phyloP scores from a whole-genome alignment of 805 yeast genomes.

The Citeromyces matritensis region DNA sequence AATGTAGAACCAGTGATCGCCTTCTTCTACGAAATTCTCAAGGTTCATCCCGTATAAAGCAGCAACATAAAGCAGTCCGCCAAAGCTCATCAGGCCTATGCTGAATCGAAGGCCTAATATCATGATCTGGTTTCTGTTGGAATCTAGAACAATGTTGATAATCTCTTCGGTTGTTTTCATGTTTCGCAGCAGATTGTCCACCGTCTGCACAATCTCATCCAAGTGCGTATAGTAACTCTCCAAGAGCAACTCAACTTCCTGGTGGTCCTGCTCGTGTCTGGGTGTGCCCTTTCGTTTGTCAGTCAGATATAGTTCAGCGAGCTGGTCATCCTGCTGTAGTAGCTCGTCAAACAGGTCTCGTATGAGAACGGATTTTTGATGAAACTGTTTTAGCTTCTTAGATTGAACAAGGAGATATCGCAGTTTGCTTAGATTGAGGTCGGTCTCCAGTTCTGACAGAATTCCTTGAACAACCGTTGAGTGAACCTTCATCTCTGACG shows the following conservation, averaged over 20 bases:
- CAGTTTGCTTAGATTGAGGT: slow-evolving; percentile 67
- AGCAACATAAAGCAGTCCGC: slow-evolving; percentile 67
- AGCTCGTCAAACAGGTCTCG: slow-evolving; percentile 77
- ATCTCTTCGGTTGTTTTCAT: slow-evolving; percentile 91
- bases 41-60: slow-evolving; percentile 94
- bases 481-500: slow-evolving; percentile 79
- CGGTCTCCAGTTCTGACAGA: slow-evolving; percentile 62
- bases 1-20: slow-evolving; percentile 49
- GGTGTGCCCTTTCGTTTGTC: slow-evolving; percentile 20
- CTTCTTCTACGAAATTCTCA: slow-evolving; percentile 81
- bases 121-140: slow-evolving; percentile 90
- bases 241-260: slow-evolving; percentile 77
- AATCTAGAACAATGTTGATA: slow-evolving; percentile 81
- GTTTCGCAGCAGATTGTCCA: slow-evolving; percentile 63
- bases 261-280: slow-evolving; percentile 40
- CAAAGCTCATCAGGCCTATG: slow-evolving; percentile 70
- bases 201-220: slow-evolving; percentile 89
- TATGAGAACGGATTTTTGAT: slow-evolving; percentile 69
- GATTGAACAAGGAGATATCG: slow-evolving; percentile 71
- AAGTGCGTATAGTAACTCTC: slow-evolving; percentile 85
- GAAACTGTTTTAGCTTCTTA: slow-evolving; percentile 71
- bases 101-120: slow-evolving; percentile 71
- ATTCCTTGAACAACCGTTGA: slow-evolving; percentile 62
- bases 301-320: slow-evolving; percentile 68
- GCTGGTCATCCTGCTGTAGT: slow-evolving; percentile 75